These are phyloP conservation scores for Chaetomium globosum DNA, from an alignment of 2,329 filamentous ascomycete genomes.

Conservation along the genomic window DNA sequence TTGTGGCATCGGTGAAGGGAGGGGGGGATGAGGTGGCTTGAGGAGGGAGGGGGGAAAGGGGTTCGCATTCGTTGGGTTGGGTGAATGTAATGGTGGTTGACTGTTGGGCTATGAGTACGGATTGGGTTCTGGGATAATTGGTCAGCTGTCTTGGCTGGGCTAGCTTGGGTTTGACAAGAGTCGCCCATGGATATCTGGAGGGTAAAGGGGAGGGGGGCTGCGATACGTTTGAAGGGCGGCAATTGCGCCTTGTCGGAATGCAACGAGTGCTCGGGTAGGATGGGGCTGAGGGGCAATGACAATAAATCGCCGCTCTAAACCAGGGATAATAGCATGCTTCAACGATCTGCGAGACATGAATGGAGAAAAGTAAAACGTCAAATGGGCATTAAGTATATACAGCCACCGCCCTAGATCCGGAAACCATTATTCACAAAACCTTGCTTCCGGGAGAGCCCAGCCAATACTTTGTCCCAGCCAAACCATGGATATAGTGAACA, in stretches of 20 bases:
- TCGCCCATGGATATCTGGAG: no score
- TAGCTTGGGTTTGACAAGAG: no score
- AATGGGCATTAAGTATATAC: slow-evolving; percentile 19
- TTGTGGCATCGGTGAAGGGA: slow-evolving; percentile 3
- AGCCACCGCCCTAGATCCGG: neutral
- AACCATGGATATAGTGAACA: slow-evolving; percentile 20
- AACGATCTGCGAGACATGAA: neutral
- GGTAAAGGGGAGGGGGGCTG: no score
- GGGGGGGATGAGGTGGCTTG: neutral
- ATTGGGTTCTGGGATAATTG: no score
- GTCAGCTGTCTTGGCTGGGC: no score
- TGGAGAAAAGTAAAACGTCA: neutral
- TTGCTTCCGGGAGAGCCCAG: slow-evolving; percentile 4
- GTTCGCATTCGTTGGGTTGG: no score
- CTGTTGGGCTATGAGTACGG: no score
- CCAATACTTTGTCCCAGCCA: slow-evolving; percentile 12
- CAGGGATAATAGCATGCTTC: neutral
- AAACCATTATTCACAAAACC: neutral
- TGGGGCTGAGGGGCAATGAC: neutral
- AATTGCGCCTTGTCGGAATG: no score
- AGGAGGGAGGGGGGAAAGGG: neutral
- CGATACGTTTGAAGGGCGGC: no score
- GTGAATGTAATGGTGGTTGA: no score
- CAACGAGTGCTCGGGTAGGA: no score
- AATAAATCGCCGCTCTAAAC: neutral